These are phyloP conservation scores for Nakazawaea peltata DNA, from an alignment of 805 yeast species.

Conservation along the genomic window DNA sequence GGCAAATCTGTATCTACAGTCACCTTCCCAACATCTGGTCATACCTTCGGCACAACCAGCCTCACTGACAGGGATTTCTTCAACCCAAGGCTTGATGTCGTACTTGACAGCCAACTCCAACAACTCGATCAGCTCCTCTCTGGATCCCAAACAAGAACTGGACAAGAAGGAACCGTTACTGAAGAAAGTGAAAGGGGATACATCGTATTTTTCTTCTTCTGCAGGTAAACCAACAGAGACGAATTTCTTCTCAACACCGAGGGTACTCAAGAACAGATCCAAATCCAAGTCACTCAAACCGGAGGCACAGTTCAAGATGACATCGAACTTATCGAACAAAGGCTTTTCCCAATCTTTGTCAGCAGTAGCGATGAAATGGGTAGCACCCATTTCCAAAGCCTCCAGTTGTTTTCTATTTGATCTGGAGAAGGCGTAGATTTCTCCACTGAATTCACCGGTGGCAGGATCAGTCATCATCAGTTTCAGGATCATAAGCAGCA, in stretches of 20 bases:
- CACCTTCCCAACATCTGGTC: constrained; percentile 37
- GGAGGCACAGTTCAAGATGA: constrained; percentile 34
- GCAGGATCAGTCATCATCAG: constrained; percentile 33
- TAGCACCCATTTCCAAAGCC: constrained; percentile 32
- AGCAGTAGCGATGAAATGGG: constrained; percentile 36
- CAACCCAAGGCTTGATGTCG: constrained; percentile 41
- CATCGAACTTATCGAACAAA: constrained; percentile 27
- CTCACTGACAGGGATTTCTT: constrained; percentile 38
- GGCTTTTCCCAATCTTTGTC: constrained; percentile 32
- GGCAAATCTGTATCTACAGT: constrained; percentile 44
- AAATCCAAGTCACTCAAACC: constrained; percentile 27
- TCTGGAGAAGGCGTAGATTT: constrained; percentile 34
- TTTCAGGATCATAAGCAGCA: constrained; percentile 35
- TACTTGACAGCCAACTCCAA: constrained; percentile 37
- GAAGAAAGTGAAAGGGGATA: constrained; percentile 46
- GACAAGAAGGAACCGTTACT: constrained; percentile 35
- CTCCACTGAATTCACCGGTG: constrained; percentile 6
- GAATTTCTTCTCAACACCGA: constrained; percentile 30
- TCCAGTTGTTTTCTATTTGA: constrained; percentile 30
- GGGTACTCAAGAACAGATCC: constrained; percentile 25
- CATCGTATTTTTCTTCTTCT: constrained; percentile 28
- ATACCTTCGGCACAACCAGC: constrained; percentile 32
- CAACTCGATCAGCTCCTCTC: constrained; percentile 37
- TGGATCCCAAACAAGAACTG: constrained; percentile 39
- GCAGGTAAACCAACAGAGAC: constrained; percentile 42